Conservation (phyloP, 345 rosid genomes). For the Citrus mangshanensis region DNA sequence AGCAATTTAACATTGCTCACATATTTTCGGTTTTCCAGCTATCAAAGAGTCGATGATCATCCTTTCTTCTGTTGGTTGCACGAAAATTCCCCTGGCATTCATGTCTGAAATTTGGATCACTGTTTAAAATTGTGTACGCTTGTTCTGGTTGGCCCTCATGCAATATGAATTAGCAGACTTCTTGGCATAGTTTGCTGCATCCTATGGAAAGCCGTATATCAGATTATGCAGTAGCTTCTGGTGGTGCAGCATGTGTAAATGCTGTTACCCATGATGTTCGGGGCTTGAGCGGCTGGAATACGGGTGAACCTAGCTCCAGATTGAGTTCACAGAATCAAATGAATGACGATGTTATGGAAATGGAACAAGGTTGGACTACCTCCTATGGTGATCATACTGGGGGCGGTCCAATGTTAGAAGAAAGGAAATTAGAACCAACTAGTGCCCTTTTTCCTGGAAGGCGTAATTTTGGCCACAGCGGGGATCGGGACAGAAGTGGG, state of each 20-base stretch:
- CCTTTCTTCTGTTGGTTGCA: constrained; percentile 19
- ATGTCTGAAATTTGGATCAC: constrained; percentile 13
- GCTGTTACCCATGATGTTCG: constrained; percentile 39
- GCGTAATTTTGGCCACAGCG: constrained; percentile 23
- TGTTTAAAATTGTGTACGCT: constrained; percentile 12
- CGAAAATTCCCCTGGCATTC: constrained; percentile 2
- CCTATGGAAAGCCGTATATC: constrained; percentile 43
- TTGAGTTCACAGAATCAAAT: constrained; percentile 39
- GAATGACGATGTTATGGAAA: constrained; percentile 40
- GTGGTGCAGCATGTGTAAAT: constrained; percentile 34
- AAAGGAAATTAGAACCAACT: constrained; percentile 40
- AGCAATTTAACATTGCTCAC: not conserved
- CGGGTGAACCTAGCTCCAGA: constrained; percentile 63
- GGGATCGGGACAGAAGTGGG: constrained; percentile 39
- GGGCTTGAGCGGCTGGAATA: constrained; percentile 50
- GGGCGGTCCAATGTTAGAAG: constrained; percentile 45
- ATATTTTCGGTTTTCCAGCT: constrained; percentile 1
- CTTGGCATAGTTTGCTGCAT: constrained; percentile 39
- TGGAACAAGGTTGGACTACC: constrained; percentile 47
- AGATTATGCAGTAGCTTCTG: constrained; percentile 37
- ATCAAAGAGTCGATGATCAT: constrained; percentile 16
- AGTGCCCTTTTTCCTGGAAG: constrained; percentile 33
- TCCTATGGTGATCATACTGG: constrained; percentile 27
- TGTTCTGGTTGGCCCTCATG: constrained; percentile 45
- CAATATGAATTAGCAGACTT: constrained; percentile 46